These are phyloP conservation scores for Aegle marmelos DNA, from an alignment of 345 rosid genomes.

Conservation along the genomic window DNA sequence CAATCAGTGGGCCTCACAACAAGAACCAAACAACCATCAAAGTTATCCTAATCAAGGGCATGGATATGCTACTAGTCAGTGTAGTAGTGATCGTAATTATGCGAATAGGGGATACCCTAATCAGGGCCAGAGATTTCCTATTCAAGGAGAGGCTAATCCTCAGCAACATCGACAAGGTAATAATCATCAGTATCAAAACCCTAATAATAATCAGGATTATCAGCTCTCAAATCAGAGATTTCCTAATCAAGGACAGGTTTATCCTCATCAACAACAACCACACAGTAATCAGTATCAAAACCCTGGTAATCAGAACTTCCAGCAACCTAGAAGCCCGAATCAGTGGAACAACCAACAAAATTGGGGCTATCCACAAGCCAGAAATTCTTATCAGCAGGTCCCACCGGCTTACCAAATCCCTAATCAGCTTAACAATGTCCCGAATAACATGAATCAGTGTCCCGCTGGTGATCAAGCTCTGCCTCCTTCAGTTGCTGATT, in stretches of 20 bases:
- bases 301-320: conserved; percentile 9
- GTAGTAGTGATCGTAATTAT: conserved; percentile 17
- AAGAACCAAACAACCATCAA: conserved; percentile 18
- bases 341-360: conserved; percentile 42
- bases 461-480: conserved; percentile 1
- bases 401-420: conserved; percentile 23
- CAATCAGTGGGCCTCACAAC: conserved; percentile 32
- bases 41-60: conserved; percentile 6
- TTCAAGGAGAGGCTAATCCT: conserved; percentile 17
- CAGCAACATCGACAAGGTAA: conserved; percentile 20
- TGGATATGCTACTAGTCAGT: conserved; percentile 19
- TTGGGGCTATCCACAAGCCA: conserved; percentile 27
- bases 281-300: conserved; percentile 20
- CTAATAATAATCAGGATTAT: conserved; percentile 4
- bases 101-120: conserved; percentile 20
- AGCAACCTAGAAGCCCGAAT: conserved; percentile 35
- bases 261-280: conserved; percentile 23
- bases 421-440: conserved; percentile 28
- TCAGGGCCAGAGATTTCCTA: conserved; percentile 25
- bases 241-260: conserved; percentile 18
- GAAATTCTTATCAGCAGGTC: conserved; percentile 26
- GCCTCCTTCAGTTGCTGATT: conserved; percentile 34
- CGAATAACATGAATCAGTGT: conserved; percentile 20
- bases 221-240: conserved; percentile 35
- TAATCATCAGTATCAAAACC: conserved; percentile 17